Percentiles rank a stretch among this genome's conserved stretches.
Evolutionary conservation across 495 filamentous ascomycete genomes (phyloP).

Genomic region (Penicillium lividum): DNA sequence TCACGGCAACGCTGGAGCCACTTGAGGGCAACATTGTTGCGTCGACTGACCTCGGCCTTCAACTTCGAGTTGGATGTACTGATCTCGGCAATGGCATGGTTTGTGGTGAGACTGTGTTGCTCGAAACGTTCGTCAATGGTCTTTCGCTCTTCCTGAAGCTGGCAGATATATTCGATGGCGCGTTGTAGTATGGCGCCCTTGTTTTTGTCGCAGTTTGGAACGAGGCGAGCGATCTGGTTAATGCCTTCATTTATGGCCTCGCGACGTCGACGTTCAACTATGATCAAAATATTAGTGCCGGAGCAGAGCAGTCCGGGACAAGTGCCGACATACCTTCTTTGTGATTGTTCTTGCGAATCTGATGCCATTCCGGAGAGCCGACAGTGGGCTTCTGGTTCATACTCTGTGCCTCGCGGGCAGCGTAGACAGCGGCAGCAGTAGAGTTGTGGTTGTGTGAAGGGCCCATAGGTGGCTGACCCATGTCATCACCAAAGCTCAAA

Average conservation of each 20-base stretch:
- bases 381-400: constrained; percentile 77
- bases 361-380: constrained; percentile 97
- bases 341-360: constrained; percentile 95
- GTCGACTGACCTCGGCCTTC: constrained; percentile 72
- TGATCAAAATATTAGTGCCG: constrained; percentile 1
- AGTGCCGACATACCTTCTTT: constrained; percentile 76
- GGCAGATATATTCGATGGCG: constrained; percentile 89
- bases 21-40: constrained; percentile 50
- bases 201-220: constrained; percentile 98
- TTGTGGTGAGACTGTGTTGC: constrained; percentile 89
- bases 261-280: constrained; percentile 94
- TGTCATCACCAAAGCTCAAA: constrained; percentile 47
- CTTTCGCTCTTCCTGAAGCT: constrained; percentile 91
- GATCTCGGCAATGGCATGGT: constrained; percentile 91
- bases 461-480: constrained; percentile 41
- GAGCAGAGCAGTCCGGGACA: constrained; percentile 1
- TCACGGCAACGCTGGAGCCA: constrained; percentile 83
- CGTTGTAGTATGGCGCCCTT: constrained; percentile 96
- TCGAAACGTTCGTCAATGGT: constrained; percentile 97
- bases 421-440: constrained; percentile 50
- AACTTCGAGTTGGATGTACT: constrained; percentile 86
- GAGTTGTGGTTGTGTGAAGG: constrained; percentile 45
- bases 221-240: constrained; percentile 96
- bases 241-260: constrained; percentile 99
- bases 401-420: constrained; percentile 47